These are phyloP conservation scores for Curvularia lunata DNA, from an alignment of 2,329 filamentous ascomycete genomes.

Conservation along the genomic window DNA sequence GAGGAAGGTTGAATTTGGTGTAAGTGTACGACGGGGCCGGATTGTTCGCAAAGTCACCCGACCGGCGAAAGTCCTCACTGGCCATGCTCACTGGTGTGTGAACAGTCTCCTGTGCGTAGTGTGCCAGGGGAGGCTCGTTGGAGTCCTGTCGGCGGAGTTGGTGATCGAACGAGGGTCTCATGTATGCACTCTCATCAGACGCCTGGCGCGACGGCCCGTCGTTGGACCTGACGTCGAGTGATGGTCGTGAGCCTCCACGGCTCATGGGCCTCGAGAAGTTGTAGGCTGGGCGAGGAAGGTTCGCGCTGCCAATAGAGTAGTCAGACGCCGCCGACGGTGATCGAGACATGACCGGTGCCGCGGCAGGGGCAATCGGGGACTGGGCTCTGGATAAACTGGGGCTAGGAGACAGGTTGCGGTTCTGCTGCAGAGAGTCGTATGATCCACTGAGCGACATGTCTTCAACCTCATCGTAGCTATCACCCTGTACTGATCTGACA, in stretches of 20 bases:
- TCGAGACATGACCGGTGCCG: constrained; percentile 65
- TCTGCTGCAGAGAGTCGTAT: constrained; percentile 66
- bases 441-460: constrained; percentile 63
- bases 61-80: constrained; percentile 70
- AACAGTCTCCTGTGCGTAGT: constrained; percentile 68
- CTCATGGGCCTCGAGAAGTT: constrained; percentile 95
- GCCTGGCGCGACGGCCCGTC: constrained; percentile 46
- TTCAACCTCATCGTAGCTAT: constrained; percentile 74
- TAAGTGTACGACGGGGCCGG: constrained; percentile 80
- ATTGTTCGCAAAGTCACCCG: constrained; percentile 56
- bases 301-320: constrained; percentile 65
- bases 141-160: constrained; percentile 50
- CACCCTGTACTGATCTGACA: constrained; percentile 53
- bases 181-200: constrained; percentile 46
- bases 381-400: constrained; percentile 66
- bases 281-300: constrained; percentile 75
- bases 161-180: constrained; percentile 50
- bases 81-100: constrained; percentile 76
- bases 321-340: constrained; percentile 89
- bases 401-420: constrained; percentile 79
- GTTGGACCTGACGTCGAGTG: constrained; percentile 46
- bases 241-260: constrained; percentile 65
- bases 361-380: constrained; percentile 69
- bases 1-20: constrained; percentile 80
- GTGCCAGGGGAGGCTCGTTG: constrained; percentile 60